These are phyloP conservation scores for Russula olivacea DNA, from an alignment of 768 basidiomycete species.

Conservation along the genomic window DNA sequence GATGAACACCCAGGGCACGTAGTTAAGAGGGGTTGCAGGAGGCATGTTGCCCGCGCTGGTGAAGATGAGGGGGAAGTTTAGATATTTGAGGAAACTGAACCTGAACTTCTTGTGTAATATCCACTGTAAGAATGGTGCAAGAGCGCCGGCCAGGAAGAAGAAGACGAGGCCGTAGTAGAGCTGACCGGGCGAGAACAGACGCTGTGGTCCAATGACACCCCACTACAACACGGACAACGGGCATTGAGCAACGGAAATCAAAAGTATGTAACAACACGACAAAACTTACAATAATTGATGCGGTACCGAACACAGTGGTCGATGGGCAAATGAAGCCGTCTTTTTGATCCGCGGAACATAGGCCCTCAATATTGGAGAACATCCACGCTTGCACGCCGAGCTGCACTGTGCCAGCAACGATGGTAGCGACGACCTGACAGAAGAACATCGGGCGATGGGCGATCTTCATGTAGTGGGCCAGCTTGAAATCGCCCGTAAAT, in stretches of 20 bases:
- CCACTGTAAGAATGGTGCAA: conserved; percentile 53
- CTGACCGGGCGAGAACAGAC: conserved; percentile 25
- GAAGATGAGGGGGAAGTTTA: conserved; percentile 48
- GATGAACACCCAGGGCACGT: conserved; percentile 35
- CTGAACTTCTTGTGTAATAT: conserved; percentile 33
- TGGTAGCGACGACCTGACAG: conserved; percentile 58
- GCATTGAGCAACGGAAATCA: background rate
- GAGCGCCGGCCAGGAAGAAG: conserved; percentile 74
- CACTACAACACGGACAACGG: conserved; percentile 16
- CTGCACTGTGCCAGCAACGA: conserved; percentile 66
- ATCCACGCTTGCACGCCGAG: conserved; percentile 75
- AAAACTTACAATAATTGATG: conserved; percentile 59
- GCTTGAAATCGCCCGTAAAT: conserved; percentile 74
- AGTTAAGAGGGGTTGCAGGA: conserved; percentile 40
- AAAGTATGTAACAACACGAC: background rate
- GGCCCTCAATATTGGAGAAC: conserved; percentile 60
- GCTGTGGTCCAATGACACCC: conserved; percentile 72
- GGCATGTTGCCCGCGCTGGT: conserved; percentile 38
- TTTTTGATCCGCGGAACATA: conserved; percentile 49
- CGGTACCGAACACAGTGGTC: conserved; percentile 72
- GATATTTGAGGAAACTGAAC: conserved; percentile 43
- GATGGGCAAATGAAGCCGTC: conserved; percentile 66
- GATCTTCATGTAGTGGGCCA: conserved; percentile 67
- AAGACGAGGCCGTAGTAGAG: conserved; percentile 40
- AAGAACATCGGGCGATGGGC: conserved; percentile 70